phyloP scores from a whole-genome alignment of 768 basidiomycete genomes.

The Suillus fuscotomentosus region DNA sequence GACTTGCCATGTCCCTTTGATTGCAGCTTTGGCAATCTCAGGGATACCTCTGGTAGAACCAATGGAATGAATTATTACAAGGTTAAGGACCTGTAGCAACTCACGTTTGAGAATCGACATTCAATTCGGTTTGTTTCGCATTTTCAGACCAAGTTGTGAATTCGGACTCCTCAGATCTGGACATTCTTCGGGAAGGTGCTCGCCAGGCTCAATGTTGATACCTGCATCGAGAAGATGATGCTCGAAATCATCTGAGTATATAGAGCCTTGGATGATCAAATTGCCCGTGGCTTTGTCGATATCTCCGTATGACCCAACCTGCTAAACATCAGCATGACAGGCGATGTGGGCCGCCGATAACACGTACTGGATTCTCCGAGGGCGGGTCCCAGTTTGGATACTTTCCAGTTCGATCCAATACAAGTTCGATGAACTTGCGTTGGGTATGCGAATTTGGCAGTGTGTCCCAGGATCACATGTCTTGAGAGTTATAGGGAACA shows the following conservation, averaged over 20 bases:
- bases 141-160: not conserved
- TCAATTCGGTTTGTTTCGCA: not conserved
- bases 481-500: not conserved
- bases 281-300: not conserved
- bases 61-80: not conserved
- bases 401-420: not conserved
- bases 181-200: not conserved
- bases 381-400: not conserved
- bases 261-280: not conserved
- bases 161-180: not conserved
- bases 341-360: not conserved
- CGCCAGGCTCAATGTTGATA: not conserved
- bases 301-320: conserved; percentile 1
- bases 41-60: not conserved
- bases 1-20: not conserved
- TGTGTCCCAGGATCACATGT: not conserved
- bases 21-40: not conserved
- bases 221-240: not conserved
- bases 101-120: not conserved
- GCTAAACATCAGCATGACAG: not conserved
- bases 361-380: not conserved
- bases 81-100: not conserved
- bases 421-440: not conserved
- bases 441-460: not conserved
- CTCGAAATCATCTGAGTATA: not conserved